Conservation (phyloP, 73 alveolate genomes). For the Paramecium biaurelia region DNA sequence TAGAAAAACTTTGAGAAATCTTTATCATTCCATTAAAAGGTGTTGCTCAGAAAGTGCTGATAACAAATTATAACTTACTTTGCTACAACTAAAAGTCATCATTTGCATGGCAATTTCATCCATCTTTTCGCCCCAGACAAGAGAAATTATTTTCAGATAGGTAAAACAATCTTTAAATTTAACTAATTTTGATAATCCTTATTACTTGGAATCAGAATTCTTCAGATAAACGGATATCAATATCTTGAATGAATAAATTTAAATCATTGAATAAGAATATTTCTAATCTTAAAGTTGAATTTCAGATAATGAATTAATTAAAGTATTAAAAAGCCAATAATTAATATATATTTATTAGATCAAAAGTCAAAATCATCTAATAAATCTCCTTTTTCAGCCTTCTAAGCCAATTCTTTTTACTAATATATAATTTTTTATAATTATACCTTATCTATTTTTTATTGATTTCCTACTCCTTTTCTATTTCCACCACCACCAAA, state of each 20-base stretch:
- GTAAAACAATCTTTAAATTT: not conserved
- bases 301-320: not conserved
- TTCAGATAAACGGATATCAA: not conserved
- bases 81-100: not conserved
- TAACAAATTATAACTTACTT: not conserved
- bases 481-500: not conserved
- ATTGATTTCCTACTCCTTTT: slow-evolving; percentile 5
- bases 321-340: not conserved
- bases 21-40: not conserved
- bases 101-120: not conserved
- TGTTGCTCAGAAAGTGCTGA: not conserved
- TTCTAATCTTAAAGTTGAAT: not conserved
- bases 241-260: not conserved
- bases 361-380: slow-evolving; percentile 38
- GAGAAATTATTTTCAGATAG: not conserved
- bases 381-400: slow-evolving; percentile 14
- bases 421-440: not conserved
- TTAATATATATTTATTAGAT: not conserved
- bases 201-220: not conserved
- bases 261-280: not conserved
- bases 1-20: not conserved
- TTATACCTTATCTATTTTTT: not conserved
- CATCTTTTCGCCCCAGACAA: not conserved
- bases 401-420: slow-evolving; percentile 31
- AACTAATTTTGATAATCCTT: not conserved